A percentile compares a stretch with the other conserved stretches of the same genome.
Evolutionary conservation across 306 rosid genomes (phyloP).

Genomic region (Cucumis sativus): DNA sequence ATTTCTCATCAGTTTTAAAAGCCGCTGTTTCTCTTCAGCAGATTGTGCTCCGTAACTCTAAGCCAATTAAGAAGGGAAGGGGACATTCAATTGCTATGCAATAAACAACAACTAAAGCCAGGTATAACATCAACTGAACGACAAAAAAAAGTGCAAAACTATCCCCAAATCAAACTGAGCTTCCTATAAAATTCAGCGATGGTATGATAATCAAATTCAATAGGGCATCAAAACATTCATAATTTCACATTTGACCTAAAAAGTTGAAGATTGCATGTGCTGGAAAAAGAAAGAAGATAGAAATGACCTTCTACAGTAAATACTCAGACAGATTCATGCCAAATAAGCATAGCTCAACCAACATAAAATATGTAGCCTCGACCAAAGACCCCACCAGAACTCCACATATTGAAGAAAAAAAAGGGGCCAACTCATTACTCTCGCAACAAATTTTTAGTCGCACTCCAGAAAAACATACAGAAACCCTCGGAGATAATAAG

Average conservation of each 20-base stretch:
- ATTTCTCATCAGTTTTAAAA: conserved; percentile 80
- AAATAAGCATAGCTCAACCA: too few species aligned
- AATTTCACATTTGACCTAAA: neutral
- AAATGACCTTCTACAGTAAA: neutral
- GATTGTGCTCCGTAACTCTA: conserved; percentile 96
- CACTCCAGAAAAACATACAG: neutral
- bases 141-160: neutral
- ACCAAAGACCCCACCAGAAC: too few species aligned
- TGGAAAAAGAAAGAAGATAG: neutral
- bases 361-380: too few species aligned
- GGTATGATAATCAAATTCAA: neutral
- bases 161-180: neutral
- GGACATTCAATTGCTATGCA: neutral
- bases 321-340: neutral
- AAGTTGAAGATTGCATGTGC: neutral
- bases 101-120: neutral
- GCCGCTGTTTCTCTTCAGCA: conserved; percentile 91
- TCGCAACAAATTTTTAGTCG: neutral
- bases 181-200: neutral
- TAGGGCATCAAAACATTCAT: neutral
- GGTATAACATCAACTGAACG: neutral
- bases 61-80: neutral
- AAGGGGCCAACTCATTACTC: neutral
- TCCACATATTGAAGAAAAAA: too few species aligned
- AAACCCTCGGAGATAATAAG: neutral